Percentiles rank a stretch among this genome's conserved stretches.
phyloP scores from a whole-genome alignment of 495 filamentous ascomycete genomes.

The Lichina pygmaea region DNA sequence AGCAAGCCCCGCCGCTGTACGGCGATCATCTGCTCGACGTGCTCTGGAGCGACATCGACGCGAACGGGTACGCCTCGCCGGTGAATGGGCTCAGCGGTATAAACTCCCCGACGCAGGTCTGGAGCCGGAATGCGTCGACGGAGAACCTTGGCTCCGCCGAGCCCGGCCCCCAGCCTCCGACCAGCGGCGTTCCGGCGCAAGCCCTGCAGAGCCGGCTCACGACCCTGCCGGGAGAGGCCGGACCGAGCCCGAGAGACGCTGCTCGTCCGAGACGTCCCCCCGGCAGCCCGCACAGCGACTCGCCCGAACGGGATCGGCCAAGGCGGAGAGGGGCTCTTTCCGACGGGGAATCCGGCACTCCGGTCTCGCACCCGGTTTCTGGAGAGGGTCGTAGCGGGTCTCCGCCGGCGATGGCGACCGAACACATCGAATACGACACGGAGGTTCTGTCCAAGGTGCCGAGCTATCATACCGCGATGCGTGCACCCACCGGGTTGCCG shows the following conservation, averaged over 20 bases:
- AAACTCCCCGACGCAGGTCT: constrained; percentile 46
- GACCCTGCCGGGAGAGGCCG: background rate
- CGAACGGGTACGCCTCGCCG: constrained; percentile 50
- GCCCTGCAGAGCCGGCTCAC: background rate
- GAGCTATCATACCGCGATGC: constrained; percentile 54
- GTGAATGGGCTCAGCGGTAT: constrained; percentile 33
- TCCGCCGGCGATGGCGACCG: constrained; percentile 28
- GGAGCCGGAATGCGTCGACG: constrained; percentile 47
- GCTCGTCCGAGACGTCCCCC: background rate
- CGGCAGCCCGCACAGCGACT: too few species aligned
- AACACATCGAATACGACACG: constrained; percentile 34
- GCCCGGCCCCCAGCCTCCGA: background rate
- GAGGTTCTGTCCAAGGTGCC: constrained; percentile 46
- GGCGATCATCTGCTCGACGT: constrained; percentile 69
- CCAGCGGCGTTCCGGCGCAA: constrained; percentile 1
- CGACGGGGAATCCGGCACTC: too few species aligned
- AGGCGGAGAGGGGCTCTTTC: too few species aligned
- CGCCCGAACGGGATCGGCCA: too few species aligned
- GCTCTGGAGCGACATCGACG: constrained; percentile 63
- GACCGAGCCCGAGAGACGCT: background rate
- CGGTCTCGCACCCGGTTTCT: background rate
- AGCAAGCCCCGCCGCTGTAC: constrained; percentile 60
- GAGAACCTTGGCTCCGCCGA: constrained; percentile 41
- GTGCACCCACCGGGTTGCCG: constrained; percentile 23
- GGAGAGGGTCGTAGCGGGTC: constrained; percentile 8